Evolutionary conservation across 2,329 filamentous ascomycete genomes (phyloP).

Genomic region (Fusarium sp.): DNA sequence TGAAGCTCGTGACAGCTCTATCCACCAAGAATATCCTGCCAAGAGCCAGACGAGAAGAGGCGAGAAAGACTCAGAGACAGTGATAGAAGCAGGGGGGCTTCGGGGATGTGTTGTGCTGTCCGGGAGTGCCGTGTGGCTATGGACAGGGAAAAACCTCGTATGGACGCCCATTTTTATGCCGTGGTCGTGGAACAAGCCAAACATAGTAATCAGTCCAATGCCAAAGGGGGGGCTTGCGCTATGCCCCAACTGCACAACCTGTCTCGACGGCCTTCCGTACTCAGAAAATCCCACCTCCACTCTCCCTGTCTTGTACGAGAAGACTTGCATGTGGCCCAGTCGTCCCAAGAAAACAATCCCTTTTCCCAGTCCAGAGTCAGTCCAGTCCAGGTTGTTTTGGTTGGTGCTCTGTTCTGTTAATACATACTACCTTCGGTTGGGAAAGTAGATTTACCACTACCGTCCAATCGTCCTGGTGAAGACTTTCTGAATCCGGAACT

Average conservation of each 20-base stretch:
- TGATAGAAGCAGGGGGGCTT: constrained; percentile 21
- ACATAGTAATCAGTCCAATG: constrained; percentile 41
- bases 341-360: constrained; percentile 47
- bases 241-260: constrained; percentile 27
- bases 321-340: constrained; percentile 39
- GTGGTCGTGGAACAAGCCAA: constrained; percentile 43
- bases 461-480: constrained; percentile 37
- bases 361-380: constrained; percentile 40
- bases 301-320: constrained; percentile 26
- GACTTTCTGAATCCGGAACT: constrained; percentile 33
- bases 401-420: constrained; percentile 39
- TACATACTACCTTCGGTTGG: constrained; percentile 25
- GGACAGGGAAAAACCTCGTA: constrained; percentile 40
- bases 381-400: constrained; percentile 34
- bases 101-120: constrained; percentile 5
- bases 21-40: neutral
- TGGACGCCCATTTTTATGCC: constrained; percentile 39
- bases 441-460: constrained; percentile 34
- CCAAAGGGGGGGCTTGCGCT: constrained; percentile 30
- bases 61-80: neutral
- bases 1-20: neutral
- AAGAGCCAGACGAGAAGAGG: constrained; percentile 19
- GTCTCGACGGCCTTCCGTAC: constrained; percentile 23
- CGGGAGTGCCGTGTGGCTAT: constrained; percentile 44
- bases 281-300: constrained; percentile 20